Conservation (phyloP, 352 stramenopile genomes). For the Phytophthora sp. region DNA sequence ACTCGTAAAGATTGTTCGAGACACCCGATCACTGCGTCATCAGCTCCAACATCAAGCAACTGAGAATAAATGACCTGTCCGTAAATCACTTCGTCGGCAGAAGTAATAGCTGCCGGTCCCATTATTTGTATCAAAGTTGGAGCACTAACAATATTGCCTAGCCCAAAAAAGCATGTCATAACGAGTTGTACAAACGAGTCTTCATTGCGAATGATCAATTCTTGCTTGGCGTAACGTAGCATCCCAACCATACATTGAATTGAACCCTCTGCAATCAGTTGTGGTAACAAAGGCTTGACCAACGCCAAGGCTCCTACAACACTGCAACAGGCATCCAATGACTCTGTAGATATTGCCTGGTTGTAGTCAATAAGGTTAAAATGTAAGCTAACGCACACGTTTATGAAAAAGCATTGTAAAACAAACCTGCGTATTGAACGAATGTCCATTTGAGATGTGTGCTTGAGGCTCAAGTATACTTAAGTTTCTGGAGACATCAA, state of each 20-base stretch:
- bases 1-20: slow-evolving; percentile 23
- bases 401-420: not conserved
- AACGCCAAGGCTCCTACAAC: slow-evolving; percentile 37
- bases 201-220: slow-evolving; percentile 21
- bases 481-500: slow-evolving; percentile 32
- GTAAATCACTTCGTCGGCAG: slow-evolving; percentile 1
- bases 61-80: slow-evolving; percentile 5
- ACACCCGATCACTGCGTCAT: slow-evolving; percentile 28
- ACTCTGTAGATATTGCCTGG: slow-evolving; percentile 41
- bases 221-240: slow-evolving; percentile 34
- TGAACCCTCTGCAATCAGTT: slow-evolving; percentile 17
- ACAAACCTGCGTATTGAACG: slow-evolving; percentile 21
- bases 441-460: slow-evolving; percentile 7
- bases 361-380: not conserved
- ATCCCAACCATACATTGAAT: slow-evolving; percentile 25
- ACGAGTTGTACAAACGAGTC: slow-evolving; percentile 35
- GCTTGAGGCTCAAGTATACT: slow-evolving; percentile 27
- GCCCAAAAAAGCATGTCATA: slow-evolving; percentile 36
- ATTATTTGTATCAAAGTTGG: not conserved
- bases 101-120: not conserved
- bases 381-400: not conserved
- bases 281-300: slow-evolving; percentile 6
- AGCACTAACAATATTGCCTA: slow-evolving; percentile 28
- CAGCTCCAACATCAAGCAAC: slow-evolving; percentile 16
- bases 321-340: slow-evolving; percentile 43